A percentile compares a stretch with the other conserved stretches of the same genome.
These are phyloP conservation scores for Phytopythium litorale DNA, from an alignment of 352 stramenopile species.

Conservation along the genomic window DNA sequence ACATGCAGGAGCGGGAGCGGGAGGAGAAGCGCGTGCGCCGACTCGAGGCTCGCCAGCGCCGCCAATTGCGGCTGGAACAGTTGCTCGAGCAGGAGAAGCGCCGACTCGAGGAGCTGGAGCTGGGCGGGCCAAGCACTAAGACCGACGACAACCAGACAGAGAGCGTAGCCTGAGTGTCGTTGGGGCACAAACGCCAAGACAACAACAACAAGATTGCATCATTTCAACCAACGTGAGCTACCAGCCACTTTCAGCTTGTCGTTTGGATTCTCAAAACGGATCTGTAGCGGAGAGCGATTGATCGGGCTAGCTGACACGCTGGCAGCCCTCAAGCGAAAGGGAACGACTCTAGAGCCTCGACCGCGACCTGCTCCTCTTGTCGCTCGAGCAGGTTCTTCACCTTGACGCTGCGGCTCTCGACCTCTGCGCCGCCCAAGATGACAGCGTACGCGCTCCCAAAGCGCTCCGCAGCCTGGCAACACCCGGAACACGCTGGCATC, in stretches of 20 bases:
- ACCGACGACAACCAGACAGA: background rate
- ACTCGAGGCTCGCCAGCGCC: slow-evolving; percentile 56
- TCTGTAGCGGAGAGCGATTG: background rate
- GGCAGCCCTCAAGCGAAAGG: slow-evolving; percentile 20
- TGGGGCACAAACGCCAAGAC: background rate
- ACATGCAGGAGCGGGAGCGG: slow-evolving; percentile 64
- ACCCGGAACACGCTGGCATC: slow-evolving; percentile 4
- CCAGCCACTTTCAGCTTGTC: background rate
- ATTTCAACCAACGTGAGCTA: background rate
- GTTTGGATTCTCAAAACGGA: background rate
- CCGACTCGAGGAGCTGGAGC: slow-evolving; percentile 66
- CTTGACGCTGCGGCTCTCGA: slow-evolving; percentile 54
- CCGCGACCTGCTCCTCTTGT: slow-evolving; percentile 42
- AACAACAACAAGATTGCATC: background rate
- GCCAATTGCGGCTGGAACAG: slow-evolving; percentile 61
- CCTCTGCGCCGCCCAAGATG: slow-evolving; percentile 70
- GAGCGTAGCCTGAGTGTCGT: background rate
- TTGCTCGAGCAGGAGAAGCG: slow-evolving; percentile 62
- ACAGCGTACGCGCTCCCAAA: slow-evolving; percentile 64
- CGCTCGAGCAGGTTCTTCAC: slow-evolving; percentile 75
- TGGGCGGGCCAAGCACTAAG: slow-evolving; percentile 2
- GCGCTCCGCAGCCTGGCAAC: slow-evolving; percentile 54
- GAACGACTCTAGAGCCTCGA: slow-evolving; percentile 23
- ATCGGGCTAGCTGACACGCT: background rate
- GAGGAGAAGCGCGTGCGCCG: slow-evolving; percentile 54